Base-by-base conservation (phyloP, 257 asterid species). In the Ilex aquifolium region DNA sequence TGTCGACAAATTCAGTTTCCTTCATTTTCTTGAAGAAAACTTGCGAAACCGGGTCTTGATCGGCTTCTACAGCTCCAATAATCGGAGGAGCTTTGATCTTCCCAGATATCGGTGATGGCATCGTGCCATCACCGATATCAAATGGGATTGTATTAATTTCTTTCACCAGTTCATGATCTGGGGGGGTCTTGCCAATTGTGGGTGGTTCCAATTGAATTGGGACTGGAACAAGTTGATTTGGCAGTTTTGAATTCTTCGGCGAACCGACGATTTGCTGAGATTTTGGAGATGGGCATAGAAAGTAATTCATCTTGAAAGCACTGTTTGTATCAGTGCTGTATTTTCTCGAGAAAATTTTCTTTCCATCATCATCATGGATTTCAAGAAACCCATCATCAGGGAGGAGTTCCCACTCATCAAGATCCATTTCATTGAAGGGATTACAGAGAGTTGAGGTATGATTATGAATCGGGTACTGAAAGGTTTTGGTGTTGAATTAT, bases 371-470 rank as follows among this genome's bases (percentile, higher is more conserved):
- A 46, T 79, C 82, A 50, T 75, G 78, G 81, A 85, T 76, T 64
- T 84, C 83, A 29, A 84, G 95, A 64, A 74, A 83, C 31, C 88
- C 96, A 42, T 81, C 85, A 11, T 82, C 88, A 31, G 95, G 74
- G 62, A 91, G 80, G 16, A 91, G 68, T 70, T 88, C 96, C 98
- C 98, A 91, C 60, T 82, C 95, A 44, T 91, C 79, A 31, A 86
- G 77, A 69, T 84, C 95, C 85, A 84, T 76, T 31, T 72, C 53
- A 16, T 7, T 39, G 31, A 57, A 64, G 44, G 21, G 1, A 3
- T 49, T 11, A 6, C 10, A 3, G 14, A 15, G 50, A 13, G 54
- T 7, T 49, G 14, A 11, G 16, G 57, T 53, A 63, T 1, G 40
- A 48, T 42, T 49, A n/a, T 8, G 29, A 31, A 40, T 31, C 30